Percentiles rank a stretch among this genome's conserved stretches.
These are phyloP conservation scores for Leccinellum albellum DNA, from an alignment of 768 basidiomycete genomes.

Conservation along the genomic window DNA sequence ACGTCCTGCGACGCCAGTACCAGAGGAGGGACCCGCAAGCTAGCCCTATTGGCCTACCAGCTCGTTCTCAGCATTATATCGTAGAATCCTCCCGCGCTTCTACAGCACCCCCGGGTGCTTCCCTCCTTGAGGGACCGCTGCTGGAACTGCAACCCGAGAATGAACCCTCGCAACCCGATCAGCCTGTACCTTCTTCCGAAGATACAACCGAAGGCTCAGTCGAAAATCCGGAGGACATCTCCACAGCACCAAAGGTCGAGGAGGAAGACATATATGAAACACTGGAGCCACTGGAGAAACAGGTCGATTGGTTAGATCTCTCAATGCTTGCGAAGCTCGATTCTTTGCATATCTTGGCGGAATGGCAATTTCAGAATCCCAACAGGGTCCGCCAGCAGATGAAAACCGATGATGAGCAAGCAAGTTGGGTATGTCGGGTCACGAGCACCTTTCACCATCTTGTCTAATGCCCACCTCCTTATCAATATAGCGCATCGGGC, in stretches of 20 bases:
- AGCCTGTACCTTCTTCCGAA: slow-evolving; percentile 3
- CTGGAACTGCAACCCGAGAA: slow-evolving; percentile 11
- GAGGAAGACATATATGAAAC: slow-evolving; percentile 17
- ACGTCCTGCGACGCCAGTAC: slow-evolving; percentile 73
- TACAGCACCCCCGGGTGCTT: slow-evolving; percentile 17
- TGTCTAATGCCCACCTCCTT: not conserved
- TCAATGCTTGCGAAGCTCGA: slow-evolving; percentile 71
- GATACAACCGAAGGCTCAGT: not conserved
- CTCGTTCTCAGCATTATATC: slow-evolving; percentile 21
- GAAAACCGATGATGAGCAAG: slow-evolving; percentile 75
- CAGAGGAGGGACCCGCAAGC: slow-evolving; percentile 63
- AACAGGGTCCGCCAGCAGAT: slow-evolving; percentile 64
- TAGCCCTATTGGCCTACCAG: slow-evolving; percentile 64
- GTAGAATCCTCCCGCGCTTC: slow-evolving; percentile 31
- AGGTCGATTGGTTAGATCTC: slow-evolving; percentile 67
- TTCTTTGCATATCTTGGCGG: slow-evolving; percentile 64
- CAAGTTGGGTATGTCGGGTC: slow-evolving; percentile 62
- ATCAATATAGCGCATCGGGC: slow-evolving; percentile 66
- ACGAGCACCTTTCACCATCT: not conserved
- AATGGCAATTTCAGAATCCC: slow-evolving; percentile 88
- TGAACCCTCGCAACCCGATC: slow-evolving; percentile 12
- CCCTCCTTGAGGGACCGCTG: slow-evolving; percentile 4
- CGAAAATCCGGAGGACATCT: not conserved
- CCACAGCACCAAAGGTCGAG: slow-evolving; percentile 18
- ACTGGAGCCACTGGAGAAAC: slow-evolving; percentile 34